Conservation (phyloP, 2,329 filamentous ascomycete genomes). For the Verticillium klebahnii region DNA sequence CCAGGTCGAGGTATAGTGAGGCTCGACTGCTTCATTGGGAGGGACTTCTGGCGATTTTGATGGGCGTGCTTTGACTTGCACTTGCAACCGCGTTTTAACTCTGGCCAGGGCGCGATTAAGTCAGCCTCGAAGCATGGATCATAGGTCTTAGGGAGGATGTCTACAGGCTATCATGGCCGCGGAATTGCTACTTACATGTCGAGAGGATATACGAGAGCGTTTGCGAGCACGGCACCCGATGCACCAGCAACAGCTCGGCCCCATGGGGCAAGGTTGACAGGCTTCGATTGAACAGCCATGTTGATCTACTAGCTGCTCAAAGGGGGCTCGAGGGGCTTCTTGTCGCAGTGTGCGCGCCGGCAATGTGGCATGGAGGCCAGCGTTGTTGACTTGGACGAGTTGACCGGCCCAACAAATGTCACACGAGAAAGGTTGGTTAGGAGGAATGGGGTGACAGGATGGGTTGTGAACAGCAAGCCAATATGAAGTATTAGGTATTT, state of each 20-base stretch:
- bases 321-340: background rate
- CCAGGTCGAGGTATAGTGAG: slow-evolving; percentile 80
- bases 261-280: slow-evolving; percentile 77
- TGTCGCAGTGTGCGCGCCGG: background rate
- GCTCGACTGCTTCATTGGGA: slow-evolving; percentile 38
- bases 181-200: slow-evolving; percentile 69
- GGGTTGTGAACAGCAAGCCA: background rate
- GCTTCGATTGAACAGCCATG: slow-evolving; percentile 59
- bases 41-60: slow-evolving; percentile 25
- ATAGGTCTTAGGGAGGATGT: background rate
- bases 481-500: background rate
- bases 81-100: slow-evolving; percentile 93
- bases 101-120: slow-evolving; percentile 36
- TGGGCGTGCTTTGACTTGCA: slow-evolving; percentile 65
- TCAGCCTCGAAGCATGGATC: slow-evolving; percentile 8
- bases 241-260: slow-evolving; percentile 89
- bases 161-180: background rate
- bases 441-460: background rate
- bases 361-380: background rate
- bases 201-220: slow-evolving; percentile 91
- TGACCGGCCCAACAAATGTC: background rate
- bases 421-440: background rate
- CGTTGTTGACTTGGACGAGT: background rate
- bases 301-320: background rate
- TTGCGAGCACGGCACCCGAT: slow-evolving; percentile 88